Evolutionary conservation across 352 stramenopile genomes (phyloP), one percentile per base, ranked within the genome.

Genomic region (Pythium plurisporium): DNA sequence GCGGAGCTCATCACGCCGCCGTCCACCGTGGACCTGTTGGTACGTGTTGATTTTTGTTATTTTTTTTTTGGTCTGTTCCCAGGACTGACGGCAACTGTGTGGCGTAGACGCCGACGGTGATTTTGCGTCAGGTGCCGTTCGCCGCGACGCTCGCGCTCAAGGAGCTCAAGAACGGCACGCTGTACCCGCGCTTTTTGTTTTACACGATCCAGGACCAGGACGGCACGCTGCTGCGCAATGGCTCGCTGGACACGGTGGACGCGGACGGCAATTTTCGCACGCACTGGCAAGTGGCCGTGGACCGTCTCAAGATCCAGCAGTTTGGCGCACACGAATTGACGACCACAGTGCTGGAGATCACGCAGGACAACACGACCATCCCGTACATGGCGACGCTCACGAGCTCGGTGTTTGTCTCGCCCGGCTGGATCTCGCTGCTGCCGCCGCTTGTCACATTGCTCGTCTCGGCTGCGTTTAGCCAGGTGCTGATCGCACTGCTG

Each of bases 401-500:
- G 38, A 76, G 47, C 17, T 45, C 44, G 6, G 77, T 91, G 29
- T 74, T 79, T 36, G 81, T 90, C 6, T 83, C 78, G 19, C 79
- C 79, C 27, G 83, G 81, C 1, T 93, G 78, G 75, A 57, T 93
- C 36, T 91, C 80, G 37, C 45, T 93, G 48, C 49, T 93, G 23
- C 83, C 83, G 29, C 83, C 83, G 27, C 20, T 89, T 14, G 79
- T 93, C 49, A 93, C 83, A 38, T 63, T 93, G n/a, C 40, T 86
- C 29, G 76, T 91, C 62, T 91, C 81, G 46, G 81, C 79, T 27
- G 55, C 77, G 54, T 59, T 91, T 33, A 82, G 76, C 15, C 79
- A 96, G 60, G 88, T 96, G 44, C 73, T 91, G 9, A 70, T 94
- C 22, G 79, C 84, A 11, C 66, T 96, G 23, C 73, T 96, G 37